Evolutionary conservation across 202 grass and related monocot species (phyloP).

Genomic region (Elaeis oleifera): DNA sequence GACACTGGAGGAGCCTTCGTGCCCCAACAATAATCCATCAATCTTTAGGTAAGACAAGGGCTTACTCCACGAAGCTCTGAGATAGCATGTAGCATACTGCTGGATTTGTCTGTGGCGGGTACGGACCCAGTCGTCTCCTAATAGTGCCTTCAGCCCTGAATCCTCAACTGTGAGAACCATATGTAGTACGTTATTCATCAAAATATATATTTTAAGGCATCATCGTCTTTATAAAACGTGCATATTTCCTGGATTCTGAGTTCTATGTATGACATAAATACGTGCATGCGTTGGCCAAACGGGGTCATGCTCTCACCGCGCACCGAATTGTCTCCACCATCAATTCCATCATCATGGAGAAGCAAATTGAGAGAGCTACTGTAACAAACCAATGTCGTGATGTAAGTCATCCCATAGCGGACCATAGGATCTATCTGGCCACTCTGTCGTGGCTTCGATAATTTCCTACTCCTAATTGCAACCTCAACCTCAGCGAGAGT

Average conservation of each 20-base stretch:
- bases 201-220: constrained; percentile 49
- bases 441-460: constrained; percentile 24
- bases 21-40: constrained; percentile 9
- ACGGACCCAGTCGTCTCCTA: constrained; percentile 62
- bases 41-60: constrained; percentile 35
- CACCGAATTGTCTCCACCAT: not conserved
- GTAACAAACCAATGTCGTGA: constrained; percentile 41
- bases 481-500: constrained; percentile 39
- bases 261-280: constrained; percentile 39
- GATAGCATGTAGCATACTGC: constrained; percentile 46
- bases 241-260: constrained; percentile 45
- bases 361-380: constrained; percentile 35
- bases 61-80: constrained; percentile 50
- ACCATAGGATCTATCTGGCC: constrained; percentile 61
- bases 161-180: constrained; percentile 58
- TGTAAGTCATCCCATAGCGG: constrained; percentile 63
- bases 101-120: constrained; percentile 41
- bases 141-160: constrained; percentile 24
- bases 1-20: not conserved
- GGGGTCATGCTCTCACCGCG: constrained; percentile 22
- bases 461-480: constrained; percentile 37
- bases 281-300: constrained; percentile 37
- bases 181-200: constrained; percentile 72
- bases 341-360: constrained; percentile 11
- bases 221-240: constrained; percentile 49